phyloP scores from a whole-genome alignment of 192 early-diverging fungal species.

The Coemansia sp. region DNA sequence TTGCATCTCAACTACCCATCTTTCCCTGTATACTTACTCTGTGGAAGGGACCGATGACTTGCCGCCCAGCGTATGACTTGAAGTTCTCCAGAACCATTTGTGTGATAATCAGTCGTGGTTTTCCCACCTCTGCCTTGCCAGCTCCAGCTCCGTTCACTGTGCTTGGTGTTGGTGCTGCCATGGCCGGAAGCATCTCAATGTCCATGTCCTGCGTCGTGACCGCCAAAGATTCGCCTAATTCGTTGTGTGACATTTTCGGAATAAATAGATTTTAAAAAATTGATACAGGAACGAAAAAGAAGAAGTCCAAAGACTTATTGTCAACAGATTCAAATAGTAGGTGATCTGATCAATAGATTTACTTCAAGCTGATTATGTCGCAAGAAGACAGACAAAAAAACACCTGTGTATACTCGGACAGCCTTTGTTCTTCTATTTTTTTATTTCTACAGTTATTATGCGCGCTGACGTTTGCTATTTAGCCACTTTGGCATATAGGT shows the following conservation, averaged over 20 bases:
- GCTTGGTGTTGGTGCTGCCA: neutral
- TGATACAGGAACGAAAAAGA: neutral
- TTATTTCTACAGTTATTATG: no score
- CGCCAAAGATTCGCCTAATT: conserved; percentile 7
- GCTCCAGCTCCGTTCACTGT: neutral
- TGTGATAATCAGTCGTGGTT: conserved; percentile 64
- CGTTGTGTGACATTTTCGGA: conserved; percentile 8
- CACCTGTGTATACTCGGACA: no score
- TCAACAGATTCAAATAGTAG: neutral
- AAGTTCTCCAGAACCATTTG: conserved; percentile 93
- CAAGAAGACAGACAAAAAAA: no score
- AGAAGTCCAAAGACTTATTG: neutral
- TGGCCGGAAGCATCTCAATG: neutral
- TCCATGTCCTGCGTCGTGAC: conserved; percentile 15
- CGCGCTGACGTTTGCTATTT: no score
- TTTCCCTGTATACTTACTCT: conserved; percentile 60
- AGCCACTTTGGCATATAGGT: no score
- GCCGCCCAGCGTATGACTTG: conserved; percentile 90
- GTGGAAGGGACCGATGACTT: conserved; percentile 96
- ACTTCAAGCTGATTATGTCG: no score
- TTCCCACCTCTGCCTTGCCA: neutral
- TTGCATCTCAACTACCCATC: neutral
- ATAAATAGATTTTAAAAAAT: conserved; percentile 2
- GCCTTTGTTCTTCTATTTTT: no score
- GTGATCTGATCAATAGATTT: neutral